These are phyloP conservation scores for Ulota crispa DNA, from an alignment of 225 moss, liverwort and hornwort genomes.

Conservation along the genomic window DNA sequence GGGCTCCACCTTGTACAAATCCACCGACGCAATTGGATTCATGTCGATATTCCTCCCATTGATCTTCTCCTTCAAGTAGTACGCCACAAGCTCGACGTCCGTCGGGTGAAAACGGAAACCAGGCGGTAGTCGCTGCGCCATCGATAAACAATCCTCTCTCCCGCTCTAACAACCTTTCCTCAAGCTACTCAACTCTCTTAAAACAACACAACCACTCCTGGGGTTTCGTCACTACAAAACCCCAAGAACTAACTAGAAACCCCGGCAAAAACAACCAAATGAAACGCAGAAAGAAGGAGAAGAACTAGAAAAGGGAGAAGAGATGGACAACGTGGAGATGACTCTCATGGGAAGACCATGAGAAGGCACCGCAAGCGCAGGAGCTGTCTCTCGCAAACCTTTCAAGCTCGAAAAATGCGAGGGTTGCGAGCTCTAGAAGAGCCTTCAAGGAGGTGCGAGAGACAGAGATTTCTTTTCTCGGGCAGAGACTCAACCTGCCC, in stretches of 20 bases:
- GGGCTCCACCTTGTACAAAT: constrained; percentile 85
- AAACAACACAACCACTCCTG: background rate
- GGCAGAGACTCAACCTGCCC: constrained; percentile 26
- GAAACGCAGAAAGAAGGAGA: background rate
- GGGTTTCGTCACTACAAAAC: constrained; percentile 31
- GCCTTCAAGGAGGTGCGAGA: constrained; percentile 24
- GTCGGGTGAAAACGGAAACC: constrained; percentile 88
- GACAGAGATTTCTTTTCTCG: background rate
- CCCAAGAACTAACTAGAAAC: background rate
- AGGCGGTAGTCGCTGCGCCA: constrained; percentile 49
- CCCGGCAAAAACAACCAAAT: background rate
- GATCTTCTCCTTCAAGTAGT: constrained; percentile 76
- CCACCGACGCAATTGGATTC: constrained; percentile 65
- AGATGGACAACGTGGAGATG: background rate
- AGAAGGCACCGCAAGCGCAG: constrained; percentile 2
- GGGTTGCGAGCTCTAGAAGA: background rate
- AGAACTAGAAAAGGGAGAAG: no score
- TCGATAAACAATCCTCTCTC: background rate
- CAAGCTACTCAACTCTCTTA: background rate
- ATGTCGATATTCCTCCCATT: constrained; percentile 48
- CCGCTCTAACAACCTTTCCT: background rate
- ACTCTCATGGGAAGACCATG: constrained; percentile 32
- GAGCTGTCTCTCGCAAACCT: background rate
- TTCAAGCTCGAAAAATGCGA: background rate
- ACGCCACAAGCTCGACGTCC: constrained; percentile 76